A percentile compares a stretch with the other conserved stretches of the same genome.
These are phyloP conservation scores for Blastobotrys attinorum DNA, from an alignment of 805 yeast species.

Conservation along the genomic window DNA sequence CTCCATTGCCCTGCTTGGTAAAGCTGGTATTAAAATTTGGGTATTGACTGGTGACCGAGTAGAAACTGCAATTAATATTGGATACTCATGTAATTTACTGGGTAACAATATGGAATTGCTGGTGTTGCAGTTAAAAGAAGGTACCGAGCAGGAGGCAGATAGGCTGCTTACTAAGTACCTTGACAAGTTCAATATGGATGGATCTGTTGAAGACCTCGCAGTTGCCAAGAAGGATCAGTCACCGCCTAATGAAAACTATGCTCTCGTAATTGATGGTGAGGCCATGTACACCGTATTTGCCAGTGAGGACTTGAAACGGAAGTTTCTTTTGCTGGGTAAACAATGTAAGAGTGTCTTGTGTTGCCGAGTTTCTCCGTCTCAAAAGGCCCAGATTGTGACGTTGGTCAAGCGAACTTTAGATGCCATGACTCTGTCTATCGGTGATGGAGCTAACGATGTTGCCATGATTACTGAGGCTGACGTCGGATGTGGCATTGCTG, in stretches of 20 bases:
- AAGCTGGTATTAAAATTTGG: constrained; percentile 77
- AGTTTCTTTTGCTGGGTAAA: constrained; percentile 64
- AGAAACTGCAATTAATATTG: constrained; percentile 79
- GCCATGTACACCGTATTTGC: constrained; percentile 45
- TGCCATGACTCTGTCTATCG: constrained; percentile 75
- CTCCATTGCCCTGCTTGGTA: constrained; percentile 54
- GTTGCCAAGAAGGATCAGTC: constrained; percentile 54
- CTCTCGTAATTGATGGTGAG: constrained; percentile 64
- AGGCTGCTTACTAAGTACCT: constrained; percentile 38
- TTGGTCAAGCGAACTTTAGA: constrained; percentile 55
- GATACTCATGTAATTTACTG: constrained; percentile 67
- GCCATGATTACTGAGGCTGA: constrained; percentile 85
- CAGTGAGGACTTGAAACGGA: constrained; percentile 32
- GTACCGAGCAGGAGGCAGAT: constrained; percentile 22
- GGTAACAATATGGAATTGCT: constrained; percentile 61
- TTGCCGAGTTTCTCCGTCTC: constrained; percentile 79
- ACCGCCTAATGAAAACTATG: constrained; percentile 51
- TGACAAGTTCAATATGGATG: constrained; percentile 41
- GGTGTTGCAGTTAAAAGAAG: constrained; percentile 38
- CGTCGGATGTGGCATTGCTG: constrained; percentile 81
- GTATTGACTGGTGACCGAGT: constrained; percentile 77
- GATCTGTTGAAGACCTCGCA: constrained; percentile 37
- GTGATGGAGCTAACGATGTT: constrained; percentile 84
- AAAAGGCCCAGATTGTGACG: constrained; percentile 67
- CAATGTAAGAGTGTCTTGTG: constrained; percentile 73